Base-by-base conservation (phyloP, 208 protist species). In the Herpetomonas tarakana region DNA sequence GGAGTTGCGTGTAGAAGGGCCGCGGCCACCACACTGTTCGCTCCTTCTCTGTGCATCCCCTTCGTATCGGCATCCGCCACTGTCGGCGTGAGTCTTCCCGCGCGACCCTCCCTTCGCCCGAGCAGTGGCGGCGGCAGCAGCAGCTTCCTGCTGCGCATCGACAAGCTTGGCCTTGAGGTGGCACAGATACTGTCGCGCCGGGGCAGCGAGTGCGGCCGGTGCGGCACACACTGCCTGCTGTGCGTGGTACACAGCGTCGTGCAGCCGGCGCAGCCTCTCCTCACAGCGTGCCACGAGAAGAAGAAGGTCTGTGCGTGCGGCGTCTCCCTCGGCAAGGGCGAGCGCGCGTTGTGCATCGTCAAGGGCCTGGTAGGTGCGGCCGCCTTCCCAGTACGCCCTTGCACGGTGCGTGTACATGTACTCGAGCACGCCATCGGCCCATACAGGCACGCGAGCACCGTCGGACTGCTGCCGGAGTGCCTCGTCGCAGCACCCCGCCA, bases 261-360 rank as follows among this genome's bases (percentile, higher is more conserved):
- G 61, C 62, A 59, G 75, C 9, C 84, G 68, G 18, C 65, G 69
- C 30, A 91, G 64, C 14, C 76, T 77, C 49, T 86, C 84, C 65
- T 88, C 84, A 28, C 74, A 68, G 3, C 63, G 55, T n/a, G 78
- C 71, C 26, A 75, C 68, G 9, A 88, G 50, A 0, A 81, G 55
- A 9, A 86, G 63, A 31, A 86, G 35, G 30, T 59, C 35, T 7
- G 75, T 74, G 1, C 67, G 56, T 26, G 74, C 27, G 7, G n/a
- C 24, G 11, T 25, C 41, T 30, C 3, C 46, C 27, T 76, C 58
- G 11, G 68, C 59, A 53, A 71, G 73, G 53, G 57, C 62, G 9
- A 85, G 27, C 26, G 80, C 77, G 24, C 67, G 62, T 18, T 71
- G 62, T 14, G 71, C 61, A 52, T 88, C 84, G 62, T 91, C 78